phyloP scores from a whole-genome alignment of 257 asterid species.

The Solanum sitiens region DNA sequence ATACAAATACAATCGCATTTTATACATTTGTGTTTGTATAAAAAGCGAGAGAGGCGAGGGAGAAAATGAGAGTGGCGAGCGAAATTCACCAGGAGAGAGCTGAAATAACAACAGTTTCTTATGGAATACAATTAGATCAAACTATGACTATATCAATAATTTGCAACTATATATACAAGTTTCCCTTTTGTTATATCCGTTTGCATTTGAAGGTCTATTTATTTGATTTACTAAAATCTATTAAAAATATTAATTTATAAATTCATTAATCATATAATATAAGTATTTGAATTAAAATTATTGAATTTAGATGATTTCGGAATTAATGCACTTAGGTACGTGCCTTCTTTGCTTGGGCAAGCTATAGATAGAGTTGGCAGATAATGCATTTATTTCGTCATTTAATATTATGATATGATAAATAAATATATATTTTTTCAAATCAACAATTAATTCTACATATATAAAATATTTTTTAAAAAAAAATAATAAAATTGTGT shows the following conservation, averaged over 20 bases:
- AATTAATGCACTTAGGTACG: background rate
- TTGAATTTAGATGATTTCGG: fast-evolving
- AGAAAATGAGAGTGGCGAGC: no score
- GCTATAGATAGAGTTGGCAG: background rate
- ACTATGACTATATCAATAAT: no score
- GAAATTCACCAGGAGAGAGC: no score
- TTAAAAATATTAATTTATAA: background rate
- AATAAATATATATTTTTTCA: background rate
- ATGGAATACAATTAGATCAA: no score
- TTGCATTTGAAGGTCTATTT: background rate
- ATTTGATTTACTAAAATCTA: background rate
- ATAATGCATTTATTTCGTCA: background rate
- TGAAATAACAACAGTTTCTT: no score
- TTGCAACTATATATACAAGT: no score
- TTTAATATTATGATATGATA: background rate
- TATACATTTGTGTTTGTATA: no score
- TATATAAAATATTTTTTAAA: background rate
- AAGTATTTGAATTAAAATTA: background rate
- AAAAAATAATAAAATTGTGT: background rate
- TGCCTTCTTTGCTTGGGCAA: background rate
- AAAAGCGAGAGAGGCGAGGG: no score
- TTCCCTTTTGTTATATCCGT: no score
- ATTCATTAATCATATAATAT: background rate
- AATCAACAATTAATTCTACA: background rate
- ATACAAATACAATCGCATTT: no score